Evolutionary conservation across 2,329 filamentous ascomycete species (phyloP).

Genomic region (Colletotrichum cuscutae): DNA sequence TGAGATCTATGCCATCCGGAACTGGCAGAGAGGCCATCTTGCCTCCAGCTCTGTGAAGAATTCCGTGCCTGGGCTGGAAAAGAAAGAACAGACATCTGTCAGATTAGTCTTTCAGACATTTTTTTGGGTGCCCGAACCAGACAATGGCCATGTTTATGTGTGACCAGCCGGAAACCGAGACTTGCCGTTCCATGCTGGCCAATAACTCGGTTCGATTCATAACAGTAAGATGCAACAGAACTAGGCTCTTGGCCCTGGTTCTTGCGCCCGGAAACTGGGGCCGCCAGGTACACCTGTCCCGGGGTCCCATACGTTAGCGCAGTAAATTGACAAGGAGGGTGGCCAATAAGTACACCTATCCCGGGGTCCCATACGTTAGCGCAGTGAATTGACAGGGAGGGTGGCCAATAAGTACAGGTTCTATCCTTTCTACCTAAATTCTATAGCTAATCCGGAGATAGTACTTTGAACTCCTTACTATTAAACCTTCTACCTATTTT

Average conservation of each 20-base stretch:
- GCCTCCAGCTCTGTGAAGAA: not conserved
- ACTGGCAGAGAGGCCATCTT: not conserved
- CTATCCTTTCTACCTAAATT: too few species aligned
- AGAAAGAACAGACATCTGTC: not conserved
- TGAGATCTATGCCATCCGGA: slow-evolving; percentile 34
- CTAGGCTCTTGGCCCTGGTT: not conserved
- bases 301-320: too few species aligned
- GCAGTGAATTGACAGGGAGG: too few species aligned
- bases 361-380: too few species aligned
- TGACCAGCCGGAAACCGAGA: not conserved
- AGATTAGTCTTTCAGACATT: not conserved
- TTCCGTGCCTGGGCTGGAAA: not conserved
- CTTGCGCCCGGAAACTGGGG: not conserved
- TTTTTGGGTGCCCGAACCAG: not conserved
- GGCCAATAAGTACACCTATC: too few species aligned
- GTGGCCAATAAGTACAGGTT: too few species aligned
- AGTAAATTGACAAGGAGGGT: too few species aligned
- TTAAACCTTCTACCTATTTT: too few species aligned
- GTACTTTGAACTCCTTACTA: too few species aligned
- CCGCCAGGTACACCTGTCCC: not conserved
- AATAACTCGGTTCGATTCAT: not conserved
- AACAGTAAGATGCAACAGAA: not conserved
- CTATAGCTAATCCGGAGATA: too few species aligned
- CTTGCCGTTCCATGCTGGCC: not conserved
- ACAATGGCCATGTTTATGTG: not conserved